Evolutionary conservation across 441 rosid species (phyloP), one percentile per base, ranked within the genome.

Genomic region (Francoa sonchifolia): DNA sequence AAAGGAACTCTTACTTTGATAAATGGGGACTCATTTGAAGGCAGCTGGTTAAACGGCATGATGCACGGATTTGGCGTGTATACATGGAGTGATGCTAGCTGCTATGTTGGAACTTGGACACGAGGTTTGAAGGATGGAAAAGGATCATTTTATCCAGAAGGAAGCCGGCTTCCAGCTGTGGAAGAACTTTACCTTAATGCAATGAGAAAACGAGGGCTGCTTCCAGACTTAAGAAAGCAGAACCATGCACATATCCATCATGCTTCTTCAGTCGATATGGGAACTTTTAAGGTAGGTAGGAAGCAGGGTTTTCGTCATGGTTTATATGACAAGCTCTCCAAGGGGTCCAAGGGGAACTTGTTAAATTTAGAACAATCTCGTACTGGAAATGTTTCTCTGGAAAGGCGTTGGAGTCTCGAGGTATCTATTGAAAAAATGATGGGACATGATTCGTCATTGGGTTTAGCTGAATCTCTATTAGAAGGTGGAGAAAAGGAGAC

Each of bases 331-430:
- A 79, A 67, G 48, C 43, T 77, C 25, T 76, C 89, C 33, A 72
- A 80, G 57, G 77, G 89, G 42, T n/a, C n/a, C n/a, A n/a, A n/a
- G n/a, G n/a, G n/a, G n/a, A 87, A 62, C 61, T 67, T 87, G 28
- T 59, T 87, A 25, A 77, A 76, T 67, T 70, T 90, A 35, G 90
- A 86, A 57, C 88, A 80, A 47, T 76, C 95, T 13, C 78, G 70
- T 9, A 63, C 61, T 22, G 72, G 72, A 48, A 74, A 68, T 52
- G 85, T 82, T 54, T 76, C 93, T 53, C 56, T 90, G 38, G 86
- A 86, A 57, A 78, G 99, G 58, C 80, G 95, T 22, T 82, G 95
- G 99, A 90, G 99, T 63, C 90, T 86, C 42, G 95, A 90, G 65
- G 96, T 86, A 16, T 79, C 95, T 39, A 76, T 90, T 26, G 96